Percentiles rank a stretch among this genome's conserved stretches.
Evolutionary conservation across 1,139 yeast genomes (phyloP).

Genomic region (Geotrichum histeridarum): DNA sequence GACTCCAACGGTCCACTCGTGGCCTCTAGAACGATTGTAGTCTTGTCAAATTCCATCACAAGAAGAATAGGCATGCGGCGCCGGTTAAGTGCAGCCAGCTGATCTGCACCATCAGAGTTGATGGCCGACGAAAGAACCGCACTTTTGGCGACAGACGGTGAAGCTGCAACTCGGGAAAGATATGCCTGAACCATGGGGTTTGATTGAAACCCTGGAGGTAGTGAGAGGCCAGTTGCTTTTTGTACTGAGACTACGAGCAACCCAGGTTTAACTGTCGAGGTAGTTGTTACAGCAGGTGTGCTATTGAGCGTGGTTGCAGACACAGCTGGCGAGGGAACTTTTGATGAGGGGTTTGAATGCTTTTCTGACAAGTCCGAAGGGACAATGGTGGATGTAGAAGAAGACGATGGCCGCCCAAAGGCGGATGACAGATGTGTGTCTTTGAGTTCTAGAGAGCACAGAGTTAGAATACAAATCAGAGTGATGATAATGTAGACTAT

Average conservation of each 20-base stretch:
- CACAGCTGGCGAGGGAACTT: not conserved
- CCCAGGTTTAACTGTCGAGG: slow-evolving; percentile 52
- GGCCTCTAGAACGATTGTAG: slow-evolving; percentile 79
- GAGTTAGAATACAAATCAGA: not conserved
- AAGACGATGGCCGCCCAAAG: slow-evolving; percentile 13
- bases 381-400: slow-evolving; percentile 14
- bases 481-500: too few relatives aligned
- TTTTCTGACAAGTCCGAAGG: slow-evolving; percentile 2
- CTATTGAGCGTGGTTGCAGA: not conserved
- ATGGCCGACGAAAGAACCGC: slow-evolving; percentile 14
- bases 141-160: slow-evolving; percentile 8
- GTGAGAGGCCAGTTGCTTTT: slow-evolving; percentile 52
- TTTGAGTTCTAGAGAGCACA: slow-evolving; percentile 9
- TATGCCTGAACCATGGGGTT: slow-evolving; percentile 16
- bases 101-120: not conserved
- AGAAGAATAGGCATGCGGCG: slow-evolving; percentile 38
- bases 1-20: slow-evolving; percentile 59
- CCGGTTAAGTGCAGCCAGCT: slow-evolving; percentile 3
- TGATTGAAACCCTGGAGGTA: slow-evolving; percentile 49
- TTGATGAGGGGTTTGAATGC: not conserved
- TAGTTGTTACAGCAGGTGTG: slow-evolving; percentile 10
- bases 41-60: slow-evolving; percentile 47
- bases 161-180: slow-evolving; percentile 21
- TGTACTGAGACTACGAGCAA: slow-evolving; percentile 65
- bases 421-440: slow-evolving; percentile 15